Evolutionary conservation across 768 basidiomycete genomes (phyloP), one percentile per base, ranked within the genome.

Genomic region (Suillus hirtellus): DNA sequence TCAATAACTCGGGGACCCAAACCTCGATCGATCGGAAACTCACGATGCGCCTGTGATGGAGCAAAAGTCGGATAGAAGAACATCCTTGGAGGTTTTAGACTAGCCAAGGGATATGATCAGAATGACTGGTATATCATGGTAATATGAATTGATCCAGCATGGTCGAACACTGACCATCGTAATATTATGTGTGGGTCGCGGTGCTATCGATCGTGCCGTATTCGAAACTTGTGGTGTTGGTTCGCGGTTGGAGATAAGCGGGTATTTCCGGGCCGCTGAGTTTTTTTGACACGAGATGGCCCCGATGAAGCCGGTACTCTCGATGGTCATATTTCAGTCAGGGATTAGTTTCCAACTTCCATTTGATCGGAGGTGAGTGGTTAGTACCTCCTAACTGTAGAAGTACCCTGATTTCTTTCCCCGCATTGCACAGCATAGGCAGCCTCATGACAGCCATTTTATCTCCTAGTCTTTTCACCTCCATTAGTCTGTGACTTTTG

Each of bases 21-120:
- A n/a, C 5, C 19, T 21, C 8, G 17, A 59, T 12, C 31, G 42
- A 42, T 34, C 46, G 21, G 27, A 49, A 54, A 84, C 89, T 76
- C 79, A 90, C 89, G 87, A 82, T 62, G 87, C 80, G 62, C 88
- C 86, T n/a, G 90, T 92, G 34, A 90, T 81, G 21, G 74, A 72
- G 66, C 84, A 84, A 73, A 92, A 90, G 66, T 89, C 86, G 0
- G 76, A 76, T 61, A 86, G 76, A 54, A 78, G 77, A 60, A 79
- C 78, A 64, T 88, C 87, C 64, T 71, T 77, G 17, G 59, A 61
- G 10, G 67, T 60, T 67, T 65, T 70, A 9, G 73, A 75, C 75
- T 76, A 15, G 55, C 24, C 55, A 56, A 58, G 24, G 27, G 5
- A 58, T 56, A 40, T 24, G 47, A 49, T 58, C 56, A 58, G 56